A percentile compares a stretch with the other conserved stretches of the same genome.
These are phyloP conservation scores for Kwoniella sp. DNA, from an alignment of 768 basidiomycete genomes.

Conservation along the genomic window DNA sequence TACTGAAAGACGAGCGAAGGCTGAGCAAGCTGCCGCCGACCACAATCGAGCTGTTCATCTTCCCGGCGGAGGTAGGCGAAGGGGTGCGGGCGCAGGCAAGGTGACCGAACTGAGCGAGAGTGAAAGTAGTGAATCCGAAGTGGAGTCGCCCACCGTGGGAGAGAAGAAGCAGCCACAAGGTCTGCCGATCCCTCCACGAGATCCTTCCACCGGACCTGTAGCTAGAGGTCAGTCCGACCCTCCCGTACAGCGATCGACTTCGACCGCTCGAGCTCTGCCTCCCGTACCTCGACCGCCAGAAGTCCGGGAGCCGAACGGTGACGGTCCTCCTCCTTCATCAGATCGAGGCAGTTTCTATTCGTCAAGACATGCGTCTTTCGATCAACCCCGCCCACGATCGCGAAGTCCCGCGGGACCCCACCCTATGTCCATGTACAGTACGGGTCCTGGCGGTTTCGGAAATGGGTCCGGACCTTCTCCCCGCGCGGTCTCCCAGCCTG, in stretches of 20 bases:
- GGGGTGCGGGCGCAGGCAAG: slow-evolving; percentile 57
- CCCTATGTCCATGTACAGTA: slow-evolving; percentile 9
- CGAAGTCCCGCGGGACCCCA: slow-evolving; percentile 23
- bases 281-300: slow-evolving; percentile 36
- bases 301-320: slow-evolving; percentile 15
- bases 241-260: slow-evolving; percentile 31
- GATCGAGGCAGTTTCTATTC: slow-evolving; percentile 13
- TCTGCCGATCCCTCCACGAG: slow-evolving; percentile 6
- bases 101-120: slow-evolving; percentile 65
- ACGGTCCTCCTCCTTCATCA: background rate
- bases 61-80: slow-evolving; percentile 67
- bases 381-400: slow-evolving; percentile 24
- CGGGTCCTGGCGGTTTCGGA: background rate
- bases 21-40: slow-evolving; percentile 79
- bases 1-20: slow-evolving; percentile 78
- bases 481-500: slow-evolving; percentile 3
- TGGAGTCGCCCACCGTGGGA: slow-evolving; percentile 59
- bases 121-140: slow-evolving; percentile 77
- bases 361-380: slow-evolving; percentile 12
- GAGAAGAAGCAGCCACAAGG: slow-evolving; percentile 16
- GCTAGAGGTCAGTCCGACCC: slow-evolving; percentile 21
- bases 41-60: slow-evolving; percentile 72
- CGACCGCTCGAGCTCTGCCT: slow-evolving; percentile 38
- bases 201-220: slow-evolving; percentile 1
- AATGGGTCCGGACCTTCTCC: background rate